A percentile compares a stretch with the other conserved stretches of the same genome.
phyloP scores from a whole-genome alignment of 2,329 filamentous ascomycete species.

The Colletotrichum sp. region DNA sequence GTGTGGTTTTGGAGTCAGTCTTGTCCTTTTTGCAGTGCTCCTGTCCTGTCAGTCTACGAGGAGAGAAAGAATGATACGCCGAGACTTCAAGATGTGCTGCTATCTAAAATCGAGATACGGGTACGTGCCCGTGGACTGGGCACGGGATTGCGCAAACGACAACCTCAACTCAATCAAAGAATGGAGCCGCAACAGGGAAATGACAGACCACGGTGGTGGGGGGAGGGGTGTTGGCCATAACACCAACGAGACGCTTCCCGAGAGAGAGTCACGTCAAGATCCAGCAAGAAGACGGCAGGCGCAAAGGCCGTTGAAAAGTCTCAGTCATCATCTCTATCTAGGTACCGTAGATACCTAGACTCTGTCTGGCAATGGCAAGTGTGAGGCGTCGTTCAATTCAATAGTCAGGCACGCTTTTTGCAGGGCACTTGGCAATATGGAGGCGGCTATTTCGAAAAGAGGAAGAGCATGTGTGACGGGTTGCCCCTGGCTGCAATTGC shows the following conservation, averaged over 20 bases:
- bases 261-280: background rate
- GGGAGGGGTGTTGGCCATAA: background rate
- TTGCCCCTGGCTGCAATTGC: background rate
- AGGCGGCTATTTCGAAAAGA: background rate
- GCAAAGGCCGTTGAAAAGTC: background rate
- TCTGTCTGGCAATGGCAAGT: background rate
- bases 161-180: background rate
- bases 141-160: constrained; percentile 15
- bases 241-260: background rate
- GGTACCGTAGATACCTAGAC: background rate
- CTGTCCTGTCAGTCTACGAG: background rate
- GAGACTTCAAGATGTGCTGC: background rate
- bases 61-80: background rate
- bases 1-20: background rate
- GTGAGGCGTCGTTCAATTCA: background rate
- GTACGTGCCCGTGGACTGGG: background rate
- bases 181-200: background rate
- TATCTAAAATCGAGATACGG: background rate
- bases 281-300: background rate
- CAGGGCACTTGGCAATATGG: background rate
- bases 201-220: background rate
- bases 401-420: background rate
- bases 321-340: background rate
- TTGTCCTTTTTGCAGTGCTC: background rate
- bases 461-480: background rate